phyloP scores from a whole-genome alignment of 2,329 filamentous ascomycete species.

The Tothia fuscella region DNA sequence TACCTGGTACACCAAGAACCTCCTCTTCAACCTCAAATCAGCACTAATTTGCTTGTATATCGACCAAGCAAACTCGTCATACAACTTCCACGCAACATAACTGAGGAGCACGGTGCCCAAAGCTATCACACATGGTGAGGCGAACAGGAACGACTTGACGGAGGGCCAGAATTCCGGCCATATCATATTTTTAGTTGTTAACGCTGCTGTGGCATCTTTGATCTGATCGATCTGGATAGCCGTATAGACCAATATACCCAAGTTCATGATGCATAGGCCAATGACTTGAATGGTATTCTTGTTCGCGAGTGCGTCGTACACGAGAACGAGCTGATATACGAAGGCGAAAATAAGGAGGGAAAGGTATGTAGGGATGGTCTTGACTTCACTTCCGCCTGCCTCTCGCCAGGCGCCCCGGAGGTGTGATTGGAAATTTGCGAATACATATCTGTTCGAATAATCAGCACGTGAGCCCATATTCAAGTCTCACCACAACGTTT shows the following conservation, averaged over 20 bases:
- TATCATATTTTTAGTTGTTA: slow-evolving; percentile 39
- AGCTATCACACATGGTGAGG: slow-evolving; percentile 74
- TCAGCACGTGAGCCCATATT: too few species aligned
- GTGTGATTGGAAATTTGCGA: slow-evolving; percentile 67
- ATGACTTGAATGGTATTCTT: slow-evolving; percentile 99
- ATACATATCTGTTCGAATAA: slow-evolving; percentile 57
- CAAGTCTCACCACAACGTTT: too few species aligned
- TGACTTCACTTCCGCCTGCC: slow-evolving; percentile 24
- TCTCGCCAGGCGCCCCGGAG: slow-evolving; percentile 29
- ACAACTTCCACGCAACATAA: slow-evolving; percentile 83
- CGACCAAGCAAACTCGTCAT: slow-evolving; percentile 97
- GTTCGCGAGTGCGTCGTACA: slow-evolving; percentile 83
- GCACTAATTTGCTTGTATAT: slow-evolving; percentile 99
- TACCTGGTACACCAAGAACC: slow-evolving; percentile 94
- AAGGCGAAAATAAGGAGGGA: slow-evolving; percentile 97
- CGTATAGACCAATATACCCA: slow-evolving; percentile 84
- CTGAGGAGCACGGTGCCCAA: slow-evolving; percentile 60
- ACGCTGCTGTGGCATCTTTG: slow-evolving; percentile 50
- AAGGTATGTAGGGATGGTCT: slow-evolving; percentile 84
- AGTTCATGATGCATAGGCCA: slow-evolving; percentile 83
- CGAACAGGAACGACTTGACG: slow-evolving; percentile 65
- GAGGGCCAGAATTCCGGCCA: slow-evolving; percentile 49
- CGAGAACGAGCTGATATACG: slow-evolving; percentile 77
- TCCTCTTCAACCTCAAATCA: slow-evolving; percentile 90
- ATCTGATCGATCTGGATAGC: slow-evolving; percentile 91